phyloP scores from a whole-genome alignment of 1,139 yeast genomes.

The Hansenula sp. region DNA sequence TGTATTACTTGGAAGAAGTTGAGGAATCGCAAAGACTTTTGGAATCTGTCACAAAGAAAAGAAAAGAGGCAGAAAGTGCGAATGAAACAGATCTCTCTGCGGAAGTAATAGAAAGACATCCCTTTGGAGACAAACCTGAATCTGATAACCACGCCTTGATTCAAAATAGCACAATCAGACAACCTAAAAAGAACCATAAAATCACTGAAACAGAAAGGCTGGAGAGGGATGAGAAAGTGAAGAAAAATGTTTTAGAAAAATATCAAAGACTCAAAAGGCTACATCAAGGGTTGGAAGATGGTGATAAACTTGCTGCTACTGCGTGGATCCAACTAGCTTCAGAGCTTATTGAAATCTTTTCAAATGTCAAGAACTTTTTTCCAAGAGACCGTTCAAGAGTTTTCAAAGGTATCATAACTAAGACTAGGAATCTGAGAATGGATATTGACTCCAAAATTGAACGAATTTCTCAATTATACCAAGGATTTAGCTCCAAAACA shows the following conservation, averaged over 20 bases:
- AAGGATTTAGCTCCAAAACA: slow-evolving; percentile 46
- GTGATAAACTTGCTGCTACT: slow-evolving; percentile 58
- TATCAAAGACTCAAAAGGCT: slow-evolving; percentile 59
- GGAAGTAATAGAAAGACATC: no score
- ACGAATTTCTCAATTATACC: slow-evolving; percentile 61
- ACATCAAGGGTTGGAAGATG: slow-evolving; percentile 47
- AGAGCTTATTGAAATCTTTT: slow-evolving; percentile 78
- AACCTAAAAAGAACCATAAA: slow-evolving; percentile 30
- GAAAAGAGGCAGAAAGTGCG: slow-evolving; percentile 21
- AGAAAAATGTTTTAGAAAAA: slow-evolving; percentile 59
- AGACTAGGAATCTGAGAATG: slow-evolving; percentile 56
- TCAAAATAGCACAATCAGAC: slow-evolving; percentile 27
- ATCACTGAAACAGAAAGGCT: slow-evolving; percentile 53
- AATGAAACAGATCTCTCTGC: neutral
- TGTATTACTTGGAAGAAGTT: slow-evolving; percentile 65
- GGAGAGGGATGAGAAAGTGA: slow-evolving; percentile 56
- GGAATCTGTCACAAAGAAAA: slow-evolving; percentile 42
- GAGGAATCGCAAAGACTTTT: slow-evolving; percentile 58
- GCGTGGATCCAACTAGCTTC: slow-evolving; percentile 87
- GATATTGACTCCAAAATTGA: slow-evolving; percentile 72
- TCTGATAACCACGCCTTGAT: slow-evolving; percentile 30
- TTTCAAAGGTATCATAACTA: slow-evolving; percentile 64
- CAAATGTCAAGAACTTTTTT: slow-evolving; percentile 72
- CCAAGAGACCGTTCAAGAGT: slow-evolving; percentile 68
- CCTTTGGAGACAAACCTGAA: neutral